phyloP scores from a whole-genome alignment of 2,329 filamentous ascomycete species.

The Nemania diffusa region DNA sequence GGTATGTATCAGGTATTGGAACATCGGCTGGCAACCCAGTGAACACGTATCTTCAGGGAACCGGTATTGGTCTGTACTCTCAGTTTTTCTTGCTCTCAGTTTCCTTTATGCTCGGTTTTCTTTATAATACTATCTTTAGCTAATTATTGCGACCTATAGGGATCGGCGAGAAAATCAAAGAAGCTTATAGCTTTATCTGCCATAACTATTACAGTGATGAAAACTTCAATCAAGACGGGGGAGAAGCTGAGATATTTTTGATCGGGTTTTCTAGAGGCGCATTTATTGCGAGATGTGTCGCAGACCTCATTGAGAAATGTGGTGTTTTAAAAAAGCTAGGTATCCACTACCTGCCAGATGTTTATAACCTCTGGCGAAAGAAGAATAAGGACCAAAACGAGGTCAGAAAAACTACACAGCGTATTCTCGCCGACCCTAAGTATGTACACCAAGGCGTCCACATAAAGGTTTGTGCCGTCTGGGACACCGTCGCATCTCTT shows the following conservation, averaged over 20 bases:
- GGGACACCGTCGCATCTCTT: slow-evolving; percentile 2
- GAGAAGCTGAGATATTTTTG: background rate
- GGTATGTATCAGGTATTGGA: background rate
- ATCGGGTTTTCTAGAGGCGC: background rate
- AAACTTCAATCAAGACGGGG: background rate
- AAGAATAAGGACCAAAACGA: background rate
- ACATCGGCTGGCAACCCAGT: background rate
- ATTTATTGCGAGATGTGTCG: background rate
- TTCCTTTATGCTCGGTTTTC: too few relatives aligned
- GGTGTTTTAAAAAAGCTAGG: background rate
- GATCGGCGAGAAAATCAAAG: background rate
- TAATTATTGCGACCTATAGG: background rate
- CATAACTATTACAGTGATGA: background rate
- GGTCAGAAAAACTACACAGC: background rate
- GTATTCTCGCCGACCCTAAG: background rate
- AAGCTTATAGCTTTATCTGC: background rate
- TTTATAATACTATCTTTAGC: background rate
- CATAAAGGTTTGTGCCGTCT: background rate
- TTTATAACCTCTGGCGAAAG: background rate
- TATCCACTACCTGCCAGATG: background rate
- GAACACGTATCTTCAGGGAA: background rate
- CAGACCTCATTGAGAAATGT: background rate
- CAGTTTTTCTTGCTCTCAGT: too few relatives aligned
- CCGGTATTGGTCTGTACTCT: background rate
- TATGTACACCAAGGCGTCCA: background rate